phyloP scores from a whole-genome alignment of 2,329 filamentous ascomycete genomes.

The Fusarium sp. region DNA sequence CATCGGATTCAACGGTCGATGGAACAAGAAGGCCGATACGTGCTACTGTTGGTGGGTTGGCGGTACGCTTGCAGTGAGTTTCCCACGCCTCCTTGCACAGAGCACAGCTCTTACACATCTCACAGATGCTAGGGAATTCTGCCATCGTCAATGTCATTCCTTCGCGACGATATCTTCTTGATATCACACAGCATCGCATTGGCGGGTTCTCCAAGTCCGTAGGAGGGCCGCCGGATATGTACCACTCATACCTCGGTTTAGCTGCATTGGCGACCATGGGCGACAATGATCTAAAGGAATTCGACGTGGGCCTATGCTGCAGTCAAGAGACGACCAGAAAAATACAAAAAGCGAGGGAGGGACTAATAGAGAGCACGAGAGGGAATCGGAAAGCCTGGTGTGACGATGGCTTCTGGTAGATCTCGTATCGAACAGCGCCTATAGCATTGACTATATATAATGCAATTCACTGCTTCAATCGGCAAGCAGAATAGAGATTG shows the following conservation, averaged over 20 bases:
- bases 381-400: slow-evolving; percentile 26
- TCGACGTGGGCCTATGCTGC: slow-evolving; percentile 82
- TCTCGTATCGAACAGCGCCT: background rate
- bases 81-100: background rate
- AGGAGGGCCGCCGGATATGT: slow-evolving; percentile 77
- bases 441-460: background rate
- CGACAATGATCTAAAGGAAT: slow-evolving; percentile 72
- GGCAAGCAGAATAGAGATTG: too few relatives aligned
- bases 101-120: background rate
- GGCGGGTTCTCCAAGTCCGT: slow-evolving; percentile 83
- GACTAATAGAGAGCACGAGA: slow-evolving; percentile 43
- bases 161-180: slow-evolving; percentile 81
- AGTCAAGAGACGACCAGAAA: slow-evolving; percentile 67
- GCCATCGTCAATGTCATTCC: slow-evolving; percentile 67
- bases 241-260: slow-evolving; percentile 90
- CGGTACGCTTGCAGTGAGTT: slow-evolving; percentile 65
- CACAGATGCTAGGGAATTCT: slow-evolving; percentile 66
- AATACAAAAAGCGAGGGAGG: slow-evolving; percentile 59
- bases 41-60: slow-evolving; percentile 96
- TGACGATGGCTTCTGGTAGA: slow-evolving; percentile 39
- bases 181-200: slow-evolving; percentile 86
- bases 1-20: slow-evolving; percentile 88
- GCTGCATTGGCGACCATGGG: slow-evolving; percentile 80
- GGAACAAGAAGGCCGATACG: slow-evolving; percentile 92
- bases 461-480: background rate